Evolutionary conservation across 768 basidiomycete species (phyloP), one percentile per base, ranked within the genome.

Genomic region (Lactifluus echinatus): DNA sequence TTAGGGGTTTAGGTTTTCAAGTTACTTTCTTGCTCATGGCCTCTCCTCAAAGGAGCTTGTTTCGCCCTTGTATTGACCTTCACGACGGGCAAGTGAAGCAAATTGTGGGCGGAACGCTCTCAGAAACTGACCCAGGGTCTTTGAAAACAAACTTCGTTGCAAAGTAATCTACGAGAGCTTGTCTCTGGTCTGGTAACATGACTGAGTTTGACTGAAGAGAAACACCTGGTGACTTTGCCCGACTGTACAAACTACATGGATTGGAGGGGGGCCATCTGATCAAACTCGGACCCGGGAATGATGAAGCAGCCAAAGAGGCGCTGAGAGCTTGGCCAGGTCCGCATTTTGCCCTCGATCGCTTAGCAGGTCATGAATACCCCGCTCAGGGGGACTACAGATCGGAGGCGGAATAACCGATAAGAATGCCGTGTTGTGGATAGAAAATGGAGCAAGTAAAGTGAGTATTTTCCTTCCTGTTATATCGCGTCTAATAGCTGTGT

Each of bases 51-150:
- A 66, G 63, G 51, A 81, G 78, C 65, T 69, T 78, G 47, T 95
- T 96, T 74, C 78, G 87, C 55, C 96, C 96, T 19, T 99, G 96
- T 69, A 97, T 99, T 65, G 96, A 99, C 71, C 80, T 99, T 15
- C 96, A 99, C 72, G 80, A 85, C 57, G 96, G 96, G 5, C 78
- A 92, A 65, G 96, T 99, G 56, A 98, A 98, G 73, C 96, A 99
- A 72, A 97, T 99, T 53, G 90, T 99, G 14, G 96, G 96, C 42
- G 92, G 94, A 3, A 94, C 93, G 4, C 78, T 99, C 29, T 89
- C 87, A 19, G 87, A 91, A 50, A 64, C 70, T 23, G 68, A 79
- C 33, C 80, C 87, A 7, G 72, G 76, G 23, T 68, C 67, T 39
- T 76, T 96, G 63, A 81, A 79, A 69, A 94, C 91, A 21, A 98